Base-by-base conservation (phyloP, 805 yeast species). In the Candida adriatica region DNA sequence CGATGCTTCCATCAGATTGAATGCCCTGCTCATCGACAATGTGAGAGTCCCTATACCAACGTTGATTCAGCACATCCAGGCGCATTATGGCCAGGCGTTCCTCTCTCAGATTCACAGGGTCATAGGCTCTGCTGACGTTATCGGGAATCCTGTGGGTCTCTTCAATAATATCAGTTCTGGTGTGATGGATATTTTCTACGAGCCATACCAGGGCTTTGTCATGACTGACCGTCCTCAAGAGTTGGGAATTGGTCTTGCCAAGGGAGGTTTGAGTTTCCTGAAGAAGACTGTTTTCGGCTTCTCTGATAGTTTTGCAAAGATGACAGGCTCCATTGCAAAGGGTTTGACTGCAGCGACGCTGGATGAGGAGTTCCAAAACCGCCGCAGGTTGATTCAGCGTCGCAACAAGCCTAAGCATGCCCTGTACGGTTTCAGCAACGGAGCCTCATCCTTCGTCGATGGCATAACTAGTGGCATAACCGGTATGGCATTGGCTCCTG, bases 111-210 rank as follows among this genome's bases (percentile, higher is more conserved):
- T 92, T 20, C 94, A 92, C 59, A 87, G 86, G 55, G 78, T 92
- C 26, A 62, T 94, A 20, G 99, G 99, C 0, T 86, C 96, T 13
- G 98, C 97, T 0, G 98, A 94, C 58, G 75, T 92, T 44, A 61
- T 92, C 30, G 99, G 98, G 15, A 92, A 94, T 45, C 99, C 99
- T 0, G 97, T 94, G 18, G 98, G 98, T 2, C 62, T 92, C 39
- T 92, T 92, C 63, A 92, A 85, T 54, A 88, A 87, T 45, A 65
- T 92, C 35, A 79, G 95, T 35, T 86, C 96, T 0, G 99, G 99
- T 31, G 92, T 92, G 8, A 72, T 87, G 73, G 99, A 92, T 56
- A 81, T 92, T 13, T 92, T 92, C 55, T 92, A 92, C 53, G 97
- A 90, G 52, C 99, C 99, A 4, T 92, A 90, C 49, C 92, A 87